Evolutionary conservation across 148 eudicot species (phyloP).

Genomic region (Fagopyrum tataricum): DNA sequence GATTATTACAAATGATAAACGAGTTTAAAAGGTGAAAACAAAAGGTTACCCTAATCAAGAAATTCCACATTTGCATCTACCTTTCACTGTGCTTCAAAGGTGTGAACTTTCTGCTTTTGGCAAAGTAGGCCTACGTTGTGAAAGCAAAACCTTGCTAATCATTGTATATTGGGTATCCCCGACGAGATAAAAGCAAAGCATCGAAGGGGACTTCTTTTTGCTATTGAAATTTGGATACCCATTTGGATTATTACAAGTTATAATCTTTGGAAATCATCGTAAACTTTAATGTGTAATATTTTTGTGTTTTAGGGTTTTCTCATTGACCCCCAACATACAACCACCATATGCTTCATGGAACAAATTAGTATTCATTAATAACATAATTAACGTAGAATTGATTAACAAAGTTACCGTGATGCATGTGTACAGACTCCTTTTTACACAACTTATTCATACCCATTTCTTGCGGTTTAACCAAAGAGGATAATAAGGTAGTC

Average conservation of each 20-base stretch:
- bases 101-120: conserved; percentile 12
- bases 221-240: neutral
- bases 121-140: neutral
- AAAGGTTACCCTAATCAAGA: conserved; percentile 11
- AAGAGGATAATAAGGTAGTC: too few relatives aligned
- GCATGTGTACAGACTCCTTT: too few relatives aligned
- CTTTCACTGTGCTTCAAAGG: conserved; percentile 11
- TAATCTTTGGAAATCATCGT: neutral
- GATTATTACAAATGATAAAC: neutral
- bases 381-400: too few relatives aligned
- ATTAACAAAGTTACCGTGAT: too few relatives aligned
- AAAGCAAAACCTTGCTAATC: conserved; percentile 13
- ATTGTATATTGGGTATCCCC: conserved; percentile 8
- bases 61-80: neutral
- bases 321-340: too few relatives aligned
- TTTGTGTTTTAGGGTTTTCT: too few relatives aligned
- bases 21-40: conserved; percentile 12
- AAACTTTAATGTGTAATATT: too few relatives aligned
- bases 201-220: neutral
- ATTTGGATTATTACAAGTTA: neutral
- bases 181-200: neutral
- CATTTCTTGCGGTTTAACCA: too few relatives aligned
- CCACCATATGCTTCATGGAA: too few relatives aligned
- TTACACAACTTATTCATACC: too few relatives aligned
- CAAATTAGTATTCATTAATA: too few relatives aligned